A percentile compares a stretch with the other conserved stretches of the same genome.
phyloP scores from a whole-genome alignment of 352 stramenopile genomes.

The Peronospora farinosa region DNA sequence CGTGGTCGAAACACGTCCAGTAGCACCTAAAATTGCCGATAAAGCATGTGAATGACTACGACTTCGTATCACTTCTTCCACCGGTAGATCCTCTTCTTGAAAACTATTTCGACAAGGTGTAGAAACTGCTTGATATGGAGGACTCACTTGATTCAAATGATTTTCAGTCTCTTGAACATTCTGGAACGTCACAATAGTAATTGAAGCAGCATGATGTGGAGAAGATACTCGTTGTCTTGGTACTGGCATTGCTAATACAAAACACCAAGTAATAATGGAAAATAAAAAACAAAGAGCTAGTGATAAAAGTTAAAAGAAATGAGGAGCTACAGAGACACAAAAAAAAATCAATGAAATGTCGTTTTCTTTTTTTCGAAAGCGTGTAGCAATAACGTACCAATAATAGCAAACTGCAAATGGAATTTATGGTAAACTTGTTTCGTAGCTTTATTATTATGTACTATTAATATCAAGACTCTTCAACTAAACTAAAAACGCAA shows the following conservation, averaged over 20 bases:
- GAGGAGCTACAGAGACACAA: no score
- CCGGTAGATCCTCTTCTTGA: conserved; percentile 11
- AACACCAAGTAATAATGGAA: conserved; percentile 12
- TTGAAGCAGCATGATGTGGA: conserved; percentile 7
- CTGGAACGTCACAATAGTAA: neutral
- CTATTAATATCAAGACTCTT: no score
- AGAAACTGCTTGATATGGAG: conserved; percentile 33
- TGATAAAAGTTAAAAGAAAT: no score
- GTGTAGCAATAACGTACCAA: no score
- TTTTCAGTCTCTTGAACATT: neutral
- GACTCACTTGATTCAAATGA: conserved; percentile 9
- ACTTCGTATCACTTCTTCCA: conserved; percentile 11
- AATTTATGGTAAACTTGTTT: no score
- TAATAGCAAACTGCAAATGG: no score
- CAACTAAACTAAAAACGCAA: neutral
- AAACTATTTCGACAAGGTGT: conserved; percentile 24
- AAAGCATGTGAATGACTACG: conserved; percentile 42
- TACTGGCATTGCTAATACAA: conserved; percentile 19
- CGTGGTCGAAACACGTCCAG: conserved; percentile 10
- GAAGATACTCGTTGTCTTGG: conserved; percentile 22
- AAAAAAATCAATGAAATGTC: no score
- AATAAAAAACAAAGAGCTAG: neutral
- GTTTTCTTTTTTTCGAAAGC: no score
- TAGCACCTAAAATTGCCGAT: conserved; percentile 35
- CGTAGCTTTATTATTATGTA: no score